These are phyloP conservation scores for Sugiyamaella castrensis DNA, from an alignment of 1,139 yeast species.

Conservation along the genomic window DNA sequence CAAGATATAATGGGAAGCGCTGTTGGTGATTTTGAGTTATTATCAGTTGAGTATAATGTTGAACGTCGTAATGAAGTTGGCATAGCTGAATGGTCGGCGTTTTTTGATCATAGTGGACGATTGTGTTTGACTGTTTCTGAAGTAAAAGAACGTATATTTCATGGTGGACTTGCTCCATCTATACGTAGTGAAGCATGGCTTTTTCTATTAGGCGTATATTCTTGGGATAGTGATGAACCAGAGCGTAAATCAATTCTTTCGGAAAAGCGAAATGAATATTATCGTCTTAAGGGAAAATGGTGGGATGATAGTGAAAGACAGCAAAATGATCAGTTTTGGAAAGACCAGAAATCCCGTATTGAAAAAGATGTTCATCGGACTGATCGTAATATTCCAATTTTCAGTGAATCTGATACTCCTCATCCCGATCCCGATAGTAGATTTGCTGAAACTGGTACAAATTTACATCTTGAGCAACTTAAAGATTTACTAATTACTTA, in stretches of 20 bases:
- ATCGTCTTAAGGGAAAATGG: conserved; percentile 66
- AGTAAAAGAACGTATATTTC: conserved; percentile 78
- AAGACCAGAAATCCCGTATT: conserved; percentile 81
- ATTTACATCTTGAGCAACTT: conserved; percentile 65
- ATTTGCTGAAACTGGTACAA: conserved; percentile 52
- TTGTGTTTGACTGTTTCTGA: conserved; percentile 69
- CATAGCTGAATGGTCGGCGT: conserved; percentile 76
- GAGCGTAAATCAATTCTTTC: conserved; percentile 61
- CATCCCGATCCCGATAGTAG: conserved; percentile 52
- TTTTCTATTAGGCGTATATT: conserved; percentile 74
- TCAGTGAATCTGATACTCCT: conserved; percentile 51
- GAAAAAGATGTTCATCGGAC: conserved; percentile 94
- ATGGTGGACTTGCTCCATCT: conserved; percentile 71
- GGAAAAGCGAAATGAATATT: conserved; percentile 62
- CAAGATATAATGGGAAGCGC: conserved; percentile 55
- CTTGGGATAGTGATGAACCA: conserved; percentile 77
- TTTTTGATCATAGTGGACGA: conserved; percentile 77
- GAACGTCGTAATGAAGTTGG: conserved; percentile 66
- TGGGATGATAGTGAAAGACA: conserved; percentile 58
- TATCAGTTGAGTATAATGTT: conserved; percentile 56
- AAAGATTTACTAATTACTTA: conserved; percentile 81
- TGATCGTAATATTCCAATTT: conserved; percentile 71
- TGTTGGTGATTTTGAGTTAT: conserved; percentile 66
- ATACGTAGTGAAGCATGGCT: conserved; percentile 81
- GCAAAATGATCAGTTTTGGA: conserved; percentile 69